Evolutionary conservation across 1,284 basidiomycete species (phyloP), one percentile per base, ranked within the genome.

Genomic region (Pseudozyma hubeiensis): DNA sequence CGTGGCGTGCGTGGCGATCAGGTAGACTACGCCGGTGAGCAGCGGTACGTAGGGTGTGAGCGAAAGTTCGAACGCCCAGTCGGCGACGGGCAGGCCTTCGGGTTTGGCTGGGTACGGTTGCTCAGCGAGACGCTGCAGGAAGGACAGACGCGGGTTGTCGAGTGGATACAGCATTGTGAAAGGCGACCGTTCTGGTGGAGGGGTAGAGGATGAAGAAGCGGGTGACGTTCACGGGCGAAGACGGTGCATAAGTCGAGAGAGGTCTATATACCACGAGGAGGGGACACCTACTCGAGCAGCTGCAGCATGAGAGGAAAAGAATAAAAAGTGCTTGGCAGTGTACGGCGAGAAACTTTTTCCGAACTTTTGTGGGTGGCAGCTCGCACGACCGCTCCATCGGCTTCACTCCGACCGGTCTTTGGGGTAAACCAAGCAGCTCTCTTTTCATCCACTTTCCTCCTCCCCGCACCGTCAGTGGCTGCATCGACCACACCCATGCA

Each of bases 91-190:
- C 14, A 78, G 64, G 29, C 76, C 76, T 5, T 62, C 59, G 0
- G 74, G 76, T 59, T 74, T 73, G 56, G 70, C 65, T 1, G 76
- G 76, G 50, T 76, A 77, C 1, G 76, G 70, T 51, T 74, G 74
- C 7, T 58, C 40, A 10, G 47, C 30, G 31, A 78, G 61, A 43
- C 52, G 52, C 46, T 68, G 62, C 50, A 50, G 49, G 51, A 70
- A 56, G 7, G 72, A 75, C 4, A 63, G 63, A 5, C 52, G 64
- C 1, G 75, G 72, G 43, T 65, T 68, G 56, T 77, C 75, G 52
- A 77, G 67, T 4, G 75, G 55, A 39, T 64, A 67, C 13, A 46
- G 17, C 72, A 75, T 75, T 14, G 29, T 66, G 46, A n/a, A 4
- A 14, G 14, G 35, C 35, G 8, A 14, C 35, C 24, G 24, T 37